phyloP scores from a whole-genome alignment of 257 asterid species.

The Solanum commersonii region DNA sequence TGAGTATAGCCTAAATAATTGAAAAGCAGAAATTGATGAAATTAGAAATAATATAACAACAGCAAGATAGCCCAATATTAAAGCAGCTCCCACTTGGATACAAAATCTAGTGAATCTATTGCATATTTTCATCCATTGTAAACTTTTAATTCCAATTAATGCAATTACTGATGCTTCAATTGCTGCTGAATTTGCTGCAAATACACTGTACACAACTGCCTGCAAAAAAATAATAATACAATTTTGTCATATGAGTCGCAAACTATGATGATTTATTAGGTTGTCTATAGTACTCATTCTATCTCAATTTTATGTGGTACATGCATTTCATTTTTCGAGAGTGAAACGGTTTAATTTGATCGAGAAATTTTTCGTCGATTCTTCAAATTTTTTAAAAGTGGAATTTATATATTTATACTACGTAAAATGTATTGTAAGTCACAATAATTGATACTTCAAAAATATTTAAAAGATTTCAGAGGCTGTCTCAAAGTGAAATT shows the following conservation, averaged over 20 bases:
- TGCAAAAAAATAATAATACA: slow-evolving; percentile 1
- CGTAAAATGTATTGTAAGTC: no score
- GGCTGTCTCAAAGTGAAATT: no score
- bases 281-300: no score
- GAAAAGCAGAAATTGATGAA: slow-evolving; percentile 46
- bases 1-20: slow-evolving; percentile 51
- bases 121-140: slow-evolving; percentile 74
- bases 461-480: no score
- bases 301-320: no score
- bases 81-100: slow-evolving; percentile 46
- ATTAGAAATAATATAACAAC: slow-evolving; percentile 21
- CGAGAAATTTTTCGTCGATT: fast-evolving
- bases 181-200: slow-evolving; percentile 45
- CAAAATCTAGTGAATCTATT: slow-evolving; percentile 50
- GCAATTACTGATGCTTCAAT: slow-evolving; percentile 40
- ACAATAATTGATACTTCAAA: no score
- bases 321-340: not conserved
- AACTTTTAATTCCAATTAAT: slow-evolving; percentile 37
- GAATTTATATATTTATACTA: no score
- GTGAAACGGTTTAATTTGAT: no score
- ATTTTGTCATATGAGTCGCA: not conserved
- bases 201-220: slow-evolving; percentile 45
- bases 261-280: not conserved
- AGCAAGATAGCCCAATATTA: slow-evolving; percentile 35
- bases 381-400: no score